Evolutionary conservation across 768 basidiomycete species (phyloP), one percentile per base, ranked within the genome.

Genomic region (Pulveroboletus sp.): DNA sequence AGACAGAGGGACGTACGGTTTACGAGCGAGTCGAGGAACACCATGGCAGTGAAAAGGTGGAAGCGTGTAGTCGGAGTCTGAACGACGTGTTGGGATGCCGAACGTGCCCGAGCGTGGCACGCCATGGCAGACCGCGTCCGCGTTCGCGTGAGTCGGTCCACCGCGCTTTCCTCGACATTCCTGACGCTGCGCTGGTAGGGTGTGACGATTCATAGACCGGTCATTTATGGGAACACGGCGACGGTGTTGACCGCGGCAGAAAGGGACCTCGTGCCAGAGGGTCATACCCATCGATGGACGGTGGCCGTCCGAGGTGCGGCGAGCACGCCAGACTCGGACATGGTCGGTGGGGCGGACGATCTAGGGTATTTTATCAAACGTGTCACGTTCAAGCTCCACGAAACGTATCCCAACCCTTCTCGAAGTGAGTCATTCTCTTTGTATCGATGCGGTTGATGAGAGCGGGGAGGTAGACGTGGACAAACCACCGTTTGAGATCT

Each of bases 241-340:
- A 76, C 79, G 1, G 81, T 92, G 46, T 67, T 99, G 52, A 85
- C 81, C 0, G 71, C 78, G 14, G 80, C 83, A 57, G 94, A 97
- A 64, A 78, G 82, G 45, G 79, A 82, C 53, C 52, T 65, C 14
- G 61, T 72, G 14, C 69, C 77, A 23, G 76, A 79, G 7, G 90
- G 93, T 56, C 93, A 94, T 59, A 97, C 95, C 3, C 95, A 98
- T 66, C 81, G 82, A 52, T 99, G 97, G 97, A 98, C 94, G 1
- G 87, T 99, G 50, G 94, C 93, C 23, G 80, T 99, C 21, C 83
- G 97, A 21, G 90, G 90, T 36, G 94, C 94, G 1, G 80, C 90
- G 1, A 86, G 89, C 29, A 73, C 80, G 2, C 75, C 82, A 0
- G 81, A 84, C 55, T 79, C 84, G 40, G 85, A 90, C 40, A 75